Percentiles rank a stretch among this genome's conserved stretches.
phyloP scores from a whole-genome alignment of 129 eudicot species.

The Ambrosia trifida region DNA sequence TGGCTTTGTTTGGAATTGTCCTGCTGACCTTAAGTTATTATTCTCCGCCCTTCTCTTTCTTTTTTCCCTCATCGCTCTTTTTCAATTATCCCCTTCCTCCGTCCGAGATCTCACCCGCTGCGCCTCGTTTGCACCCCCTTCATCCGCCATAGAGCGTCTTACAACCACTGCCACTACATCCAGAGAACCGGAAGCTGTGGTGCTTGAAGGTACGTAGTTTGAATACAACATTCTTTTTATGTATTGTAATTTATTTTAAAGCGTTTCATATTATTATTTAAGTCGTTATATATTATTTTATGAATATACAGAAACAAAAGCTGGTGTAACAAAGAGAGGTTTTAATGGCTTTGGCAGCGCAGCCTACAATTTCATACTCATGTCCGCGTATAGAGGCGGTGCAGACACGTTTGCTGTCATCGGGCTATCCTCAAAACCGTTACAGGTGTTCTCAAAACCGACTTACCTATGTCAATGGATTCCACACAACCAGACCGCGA shows the following conservation, averaged over 20 bases:
- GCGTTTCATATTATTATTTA: no score
- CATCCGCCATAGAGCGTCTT: neutral
- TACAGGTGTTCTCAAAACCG: slow-evolving; percentile 51
- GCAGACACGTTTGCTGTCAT: slow-evolving; percentile 51
- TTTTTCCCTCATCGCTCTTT: neutral
- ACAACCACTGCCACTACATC: neutral
- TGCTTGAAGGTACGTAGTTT: no score
- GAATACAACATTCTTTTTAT: no score
- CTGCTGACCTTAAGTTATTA: neutral
- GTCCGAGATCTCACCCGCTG: neutral
- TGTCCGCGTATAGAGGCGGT: slow-evolving; percentile 81
- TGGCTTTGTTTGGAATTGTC: neutral
- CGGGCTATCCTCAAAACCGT: slow-evolving; percentile 59
- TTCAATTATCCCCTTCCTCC: neutral
- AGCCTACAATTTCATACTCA: slow-evolving; percentile 61
- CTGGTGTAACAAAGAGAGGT: slow-evolving; percentile 44
- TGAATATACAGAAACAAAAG: no score
- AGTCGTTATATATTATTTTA: no score
- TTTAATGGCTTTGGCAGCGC: slow-evolving; percentile 56
- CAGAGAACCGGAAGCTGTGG: no score
- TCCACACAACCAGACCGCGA: slow-evolving; percentile 19
- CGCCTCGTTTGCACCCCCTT: neutral
- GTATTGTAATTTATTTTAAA: no score
- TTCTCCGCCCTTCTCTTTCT: neutral
- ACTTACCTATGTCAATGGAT: slow-evolving; percentile 54